A percentile compares a stretch with the other conserved stretches of the same genome.
Evolutionary conservation across 108 stramenopile genomes (phyloP).

Genomic region (Chaetoceros tenuissimus): DNA sequence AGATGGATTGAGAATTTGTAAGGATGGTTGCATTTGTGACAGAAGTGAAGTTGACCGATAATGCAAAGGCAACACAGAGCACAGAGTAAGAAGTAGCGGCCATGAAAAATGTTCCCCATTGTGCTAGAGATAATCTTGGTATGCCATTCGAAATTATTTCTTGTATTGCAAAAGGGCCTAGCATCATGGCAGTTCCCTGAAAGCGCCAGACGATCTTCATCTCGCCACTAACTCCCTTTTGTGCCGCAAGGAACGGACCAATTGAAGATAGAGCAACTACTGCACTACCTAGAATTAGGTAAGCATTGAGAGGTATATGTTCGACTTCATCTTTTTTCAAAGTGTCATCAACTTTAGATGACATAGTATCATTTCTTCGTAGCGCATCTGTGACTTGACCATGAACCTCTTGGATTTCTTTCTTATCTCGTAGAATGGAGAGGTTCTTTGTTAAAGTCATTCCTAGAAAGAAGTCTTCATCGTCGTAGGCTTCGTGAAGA

Average conservation of each 20-base stretch:
- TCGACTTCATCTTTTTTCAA: neutral
- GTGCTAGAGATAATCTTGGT: constrained; percentile 21
- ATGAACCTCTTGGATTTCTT: neutral
- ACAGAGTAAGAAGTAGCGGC: constrained; percentile 32
- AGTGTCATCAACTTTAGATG: neutral
- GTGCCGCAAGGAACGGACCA: constrained; percentile 42
- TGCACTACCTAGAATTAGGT: constrained; percentile 31
- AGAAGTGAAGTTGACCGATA: constrained; percentile 40
- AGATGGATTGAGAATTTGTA: constrained; percentile 27
- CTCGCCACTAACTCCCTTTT: constrained; percentile 27
- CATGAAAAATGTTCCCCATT: constrained; percentile 33
- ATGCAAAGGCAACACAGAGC: constrained; percentile 30
- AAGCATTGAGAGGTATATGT: constrained; percentile 2
- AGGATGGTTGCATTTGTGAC: constrained; percentile 52
- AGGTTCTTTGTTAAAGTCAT: constrained; percentile 22
- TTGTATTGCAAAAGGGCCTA: constrained; percentile 16
- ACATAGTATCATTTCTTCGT: neutral
- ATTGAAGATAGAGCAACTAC: constrained; percentile 43
- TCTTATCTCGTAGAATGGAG: constrained; percentile 19
- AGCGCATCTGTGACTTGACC: neutral
- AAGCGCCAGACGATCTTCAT: constrained; percentile 59
- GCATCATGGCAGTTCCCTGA: constrained; percentile 21
- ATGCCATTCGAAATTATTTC: constrained; percentile 21
- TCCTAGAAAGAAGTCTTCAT: constrained; percentile 16
- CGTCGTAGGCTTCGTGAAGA: constrained; percentile 6